These are phyloP conservation scores for Diaporthe eres DNA, from an alignment of 2,329 filamentous ascomycete species.

Conservation along the genomic window DNA sequence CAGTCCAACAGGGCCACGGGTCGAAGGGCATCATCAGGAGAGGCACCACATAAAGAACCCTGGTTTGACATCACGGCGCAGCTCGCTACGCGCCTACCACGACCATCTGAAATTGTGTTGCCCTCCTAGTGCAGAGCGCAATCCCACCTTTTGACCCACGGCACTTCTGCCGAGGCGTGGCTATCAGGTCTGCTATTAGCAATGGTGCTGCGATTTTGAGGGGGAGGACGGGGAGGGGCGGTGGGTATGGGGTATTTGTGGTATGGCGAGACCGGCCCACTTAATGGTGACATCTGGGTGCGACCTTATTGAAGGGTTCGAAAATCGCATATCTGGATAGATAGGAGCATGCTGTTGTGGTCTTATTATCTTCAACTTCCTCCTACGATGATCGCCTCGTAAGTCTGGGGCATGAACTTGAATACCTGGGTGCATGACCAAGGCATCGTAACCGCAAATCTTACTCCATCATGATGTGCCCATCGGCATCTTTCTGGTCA, in stretches of 20 bases:
- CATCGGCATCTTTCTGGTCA: not conserved
- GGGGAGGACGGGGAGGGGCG: not conserved
- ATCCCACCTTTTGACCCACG: not conserved
- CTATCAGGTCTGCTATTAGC: not conserved
- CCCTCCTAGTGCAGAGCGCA: not conserved
- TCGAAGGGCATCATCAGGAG: not conserved
- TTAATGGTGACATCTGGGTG: constrained; percentile 26
- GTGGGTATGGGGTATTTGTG: not conserved
- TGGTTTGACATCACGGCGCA: not conserved
- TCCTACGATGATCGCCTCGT: not conserved
- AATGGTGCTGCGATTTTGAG: not conserved
- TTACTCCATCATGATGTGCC: too few species aligned
- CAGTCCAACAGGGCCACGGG: not conserved
- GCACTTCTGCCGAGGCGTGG: not conserved
- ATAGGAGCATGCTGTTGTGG: not conserved
- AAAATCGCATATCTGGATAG: not conserved
- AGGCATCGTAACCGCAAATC: too few species aligned
- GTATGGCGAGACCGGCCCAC: constrained; percentile 12
- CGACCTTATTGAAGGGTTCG: not conserved
- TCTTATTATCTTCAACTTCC: not conserved
- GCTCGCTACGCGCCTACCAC: not conserved
- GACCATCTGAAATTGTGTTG: not conserved
- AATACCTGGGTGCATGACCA: not conserved
- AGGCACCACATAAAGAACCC: not conserved
- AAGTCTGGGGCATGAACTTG: not conserved